Evolutionary conservation across 371 early-diverging fungal genomes (phyloP).

Genomic region (Fennellomyces sp.): DNA sequence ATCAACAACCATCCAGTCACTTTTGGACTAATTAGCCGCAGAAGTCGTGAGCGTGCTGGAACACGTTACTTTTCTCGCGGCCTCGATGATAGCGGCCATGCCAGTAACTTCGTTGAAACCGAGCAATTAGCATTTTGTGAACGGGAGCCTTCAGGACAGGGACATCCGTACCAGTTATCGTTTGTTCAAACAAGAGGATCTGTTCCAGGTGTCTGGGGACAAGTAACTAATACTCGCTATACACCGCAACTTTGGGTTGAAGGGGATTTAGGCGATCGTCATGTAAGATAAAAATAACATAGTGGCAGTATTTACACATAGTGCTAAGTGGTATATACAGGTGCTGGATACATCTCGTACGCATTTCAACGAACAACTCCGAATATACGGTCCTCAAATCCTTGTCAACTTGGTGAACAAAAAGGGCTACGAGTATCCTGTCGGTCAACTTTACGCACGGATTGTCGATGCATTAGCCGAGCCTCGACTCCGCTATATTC

Average conservation of each 20-base stretch:
- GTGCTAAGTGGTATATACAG: constrained; percentile 10
- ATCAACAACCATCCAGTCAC: constrained; percentile 64
- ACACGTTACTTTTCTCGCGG: constrained; percentile 96
- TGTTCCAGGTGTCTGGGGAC: constrained; percentile 96
- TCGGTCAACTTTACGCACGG: constrained; percentile 75
- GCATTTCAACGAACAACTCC: constrained; percentile 73
- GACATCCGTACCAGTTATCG: constrained; percentile 46
- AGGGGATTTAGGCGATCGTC: constrained; percentile 49
- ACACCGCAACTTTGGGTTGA: constrained; percentile 76
- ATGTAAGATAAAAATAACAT: constrained; percentile 8
- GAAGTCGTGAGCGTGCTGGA: constrained; percentile 74
- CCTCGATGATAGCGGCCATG: constrained; percentile 88
- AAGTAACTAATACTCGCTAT: constrained; percentile 88
- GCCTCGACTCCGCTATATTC: constrained; percentile 68
- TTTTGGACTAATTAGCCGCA: constrained; percentile 81
- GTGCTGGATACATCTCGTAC: constrained; percentile 46
- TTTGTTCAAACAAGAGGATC: constrained; percentile 97
- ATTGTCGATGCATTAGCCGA: constrained; percentile 51
- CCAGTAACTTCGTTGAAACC: constrained; percentile 98
- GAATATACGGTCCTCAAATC: constrained; percentile 77
- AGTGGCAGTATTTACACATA: background rate
- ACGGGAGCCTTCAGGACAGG: background rate
- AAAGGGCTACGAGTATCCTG: constrained; percentile 81
- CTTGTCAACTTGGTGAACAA: constrained; percentile 91
- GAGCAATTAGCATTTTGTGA: constrained; percentile 79